Evolutionary conservation across 2,329 filamentous ascomycete species (phyloP), one percentile per base, ranked within the genome.

Genomic region (Samsoniella hepiali): DNA sequence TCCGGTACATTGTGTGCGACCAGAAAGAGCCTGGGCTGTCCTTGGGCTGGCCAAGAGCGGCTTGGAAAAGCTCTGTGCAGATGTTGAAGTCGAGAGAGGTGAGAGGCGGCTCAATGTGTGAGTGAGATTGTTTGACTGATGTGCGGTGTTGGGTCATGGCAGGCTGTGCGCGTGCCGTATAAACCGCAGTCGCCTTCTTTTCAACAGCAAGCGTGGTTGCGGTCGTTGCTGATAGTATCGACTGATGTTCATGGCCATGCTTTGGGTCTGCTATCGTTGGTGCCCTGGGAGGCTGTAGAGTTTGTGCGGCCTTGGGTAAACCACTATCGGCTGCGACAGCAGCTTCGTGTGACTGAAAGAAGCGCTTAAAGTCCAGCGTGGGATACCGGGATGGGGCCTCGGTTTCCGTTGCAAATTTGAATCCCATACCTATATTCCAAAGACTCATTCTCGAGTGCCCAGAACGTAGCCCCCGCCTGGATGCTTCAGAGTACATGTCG

Each of bases 1-100:
- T 83, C 10, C 85, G 82, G 72, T 94, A 95, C 63, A 92, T 74
- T 1, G 71, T 79, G 72, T 93, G 85, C 1, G 83, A 86, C 90
- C 90, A 95, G 72, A 81, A 91, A 0, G 86, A 88, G 55, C 75
- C 75, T 1, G 75, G 70, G 0, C 79, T 77, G 10, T 77, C 83
- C 5, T 74, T 67, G 0, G 74, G 68, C 1, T 83, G 81, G 5
- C 75, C 70, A 65, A 79, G 81, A 1, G 86, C 86, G 1, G 76
- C 75, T 5, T 75, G 71, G 65, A 85, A 85, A 27, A 76, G 64
- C 3, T 80, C 73, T 36, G 77, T 71, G 1, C 76, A 73, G 51
- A 86, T 81, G 64, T 81, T 80, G 70, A 77, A 86, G 0, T 77
- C 71, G 6, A 81, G 70, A 0, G 71, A 69, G 3, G 78, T 76